These are phyloP conservation scores for Monosiga brevicollis DNA, from an alignment of 78 protist species.

Conservation along the genomic window DNA sequence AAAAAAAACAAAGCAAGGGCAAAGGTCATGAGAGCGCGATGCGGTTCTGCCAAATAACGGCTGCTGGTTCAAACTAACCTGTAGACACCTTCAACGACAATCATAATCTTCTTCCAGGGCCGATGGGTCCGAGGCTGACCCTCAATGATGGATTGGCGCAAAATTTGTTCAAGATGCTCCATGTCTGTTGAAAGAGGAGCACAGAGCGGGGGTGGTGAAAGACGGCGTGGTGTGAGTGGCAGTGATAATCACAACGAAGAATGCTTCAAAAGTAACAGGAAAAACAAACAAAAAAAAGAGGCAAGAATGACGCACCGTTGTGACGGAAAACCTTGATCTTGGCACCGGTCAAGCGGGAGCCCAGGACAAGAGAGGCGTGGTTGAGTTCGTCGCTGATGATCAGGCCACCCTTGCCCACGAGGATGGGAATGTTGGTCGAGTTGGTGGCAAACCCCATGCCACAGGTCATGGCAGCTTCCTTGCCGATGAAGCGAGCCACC, in stretches of 20 bases:
- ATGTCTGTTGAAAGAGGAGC: slow-evolving; percentile 12
- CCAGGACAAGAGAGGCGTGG: slow-evolving; percentile 90
- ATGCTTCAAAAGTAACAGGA: neutral
- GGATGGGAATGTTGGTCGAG: slow-evolving; percentile 78
- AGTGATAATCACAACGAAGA: neutral
- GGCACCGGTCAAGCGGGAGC: slow-evolving; percentile 79
- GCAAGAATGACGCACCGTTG: slow-evolving; percentile 44
- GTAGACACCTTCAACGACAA: slow-evolving; percentile 94
- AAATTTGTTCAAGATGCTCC: slow-evolving; percentile 58
- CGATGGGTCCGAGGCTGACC: slow-evolving; percentile 87
- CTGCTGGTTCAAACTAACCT: too few relatives aligned
- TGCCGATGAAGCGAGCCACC: slow-evolving; percentile 82
- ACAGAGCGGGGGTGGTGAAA: neutral
- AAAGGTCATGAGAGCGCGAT: too few relatives aligned
- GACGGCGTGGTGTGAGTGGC: neutral
- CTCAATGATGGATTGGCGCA: slow-evolving; percentile 51
- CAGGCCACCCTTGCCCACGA: slow-evolving; percentile 73
- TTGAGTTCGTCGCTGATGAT: slow-evolving; percentile 81
- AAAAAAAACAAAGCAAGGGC: neutral
- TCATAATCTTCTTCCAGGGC: slow-evolving; percentile 85
- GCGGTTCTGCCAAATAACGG: too few relatives aligned
- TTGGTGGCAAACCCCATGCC: slow-evolving; percentile 99
- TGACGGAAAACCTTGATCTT: slow-evolving; percentile 78
- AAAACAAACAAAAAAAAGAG: too few relatives aligned
- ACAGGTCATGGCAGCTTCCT: slow-evolving; percentile 57